Conservation (phyloP, 768 basidiomycete species). For the Multifurca ochricompacta region DNA sequence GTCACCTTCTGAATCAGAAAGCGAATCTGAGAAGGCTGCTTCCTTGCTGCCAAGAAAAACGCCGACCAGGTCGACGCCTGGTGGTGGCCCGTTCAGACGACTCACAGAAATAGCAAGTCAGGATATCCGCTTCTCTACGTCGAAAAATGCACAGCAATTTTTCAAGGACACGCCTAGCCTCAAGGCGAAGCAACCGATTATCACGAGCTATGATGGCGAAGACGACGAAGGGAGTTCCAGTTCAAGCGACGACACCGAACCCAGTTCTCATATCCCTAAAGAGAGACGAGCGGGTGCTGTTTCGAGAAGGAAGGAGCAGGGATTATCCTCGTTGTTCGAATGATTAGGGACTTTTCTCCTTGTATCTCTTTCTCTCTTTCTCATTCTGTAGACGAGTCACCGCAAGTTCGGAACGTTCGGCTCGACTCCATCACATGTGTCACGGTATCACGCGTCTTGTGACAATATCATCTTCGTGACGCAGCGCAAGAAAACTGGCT, state of each 20-base stretch:
- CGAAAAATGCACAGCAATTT: neutral
- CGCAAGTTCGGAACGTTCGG: too few species aligned
- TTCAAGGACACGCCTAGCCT: conserved; percentile 1
- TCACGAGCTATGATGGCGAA: neutral
- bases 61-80: neutral
- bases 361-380: too few species aligned
- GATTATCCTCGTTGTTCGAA: conserved; percentile 8
- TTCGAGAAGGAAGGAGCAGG: neutral
- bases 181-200: neutral
- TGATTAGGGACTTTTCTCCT: too few species aligned
- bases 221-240: conserved; percentile 15
- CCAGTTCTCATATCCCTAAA: conserved; percentile 18
- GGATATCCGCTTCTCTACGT: conserved; percentile 7
- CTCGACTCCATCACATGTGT: too few species aligned
- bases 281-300: conserved; percentile 16
- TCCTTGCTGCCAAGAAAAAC: conserved; percentile 4
- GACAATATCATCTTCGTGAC: conserved; percentile 3
- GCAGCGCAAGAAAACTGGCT: neutral
- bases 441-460: conserved; percentile 1
- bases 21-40: neutral
- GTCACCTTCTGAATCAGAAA: conserved; percentile 11
- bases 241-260: conserved; percentile 10
- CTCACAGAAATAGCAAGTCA: conserved; percentile 12
- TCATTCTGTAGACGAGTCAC: too few species aligned
- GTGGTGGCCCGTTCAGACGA: neutral